phyloP scores from a whole-genome alignment of 2,329 filamentous ascomycete species.

The Aspergillus sp. region DNA sequence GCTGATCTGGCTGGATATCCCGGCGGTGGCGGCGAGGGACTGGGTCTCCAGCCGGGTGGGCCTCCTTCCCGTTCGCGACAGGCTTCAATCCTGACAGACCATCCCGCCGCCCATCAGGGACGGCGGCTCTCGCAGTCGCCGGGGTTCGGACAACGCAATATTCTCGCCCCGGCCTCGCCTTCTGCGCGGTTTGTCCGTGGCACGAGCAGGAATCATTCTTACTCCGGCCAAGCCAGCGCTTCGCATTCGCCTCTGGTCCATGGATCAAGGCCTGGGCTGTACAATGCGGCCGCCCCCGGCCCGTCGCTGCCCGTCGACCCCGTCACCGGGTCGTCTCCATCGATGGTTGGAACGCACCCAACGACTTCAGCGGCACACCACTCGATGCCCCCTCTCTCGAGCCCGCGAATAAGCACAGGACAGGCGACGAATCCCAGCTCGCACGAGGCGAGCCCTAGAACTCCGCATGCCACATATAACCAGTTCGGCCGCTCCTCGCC shows the following conservation, averaged over 20 bases:
- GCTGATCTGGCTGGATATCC: conserved; percentile 7
- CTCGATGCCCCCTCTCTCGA: conserved; percentile 25
- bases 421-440: conserved; percentile 23
- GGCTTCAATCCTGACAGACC: conserved; percentile 19
- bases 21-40: conserved; percentile 14
- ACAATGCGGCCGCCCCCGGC: no score
- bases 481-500: conserved; percentile 24
- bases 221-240: conserved; percentile 22
- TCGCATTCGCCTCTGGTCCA: conserved; percentile 29
- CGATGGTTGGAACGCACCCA: conserved; percentile 9
- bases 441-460: conserved; percentile 27
- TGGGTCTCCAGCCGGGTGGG: conserved; percentile 12
- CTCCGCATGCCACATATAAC: conserved; percentile 23
- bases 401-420: conserved; percentile 21
- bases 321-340: conserved; percentile 15
- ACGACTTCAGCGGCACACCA: conserved; percentile 17
- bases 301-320: conserved; percentile 18
- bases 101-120: conserved; percentile 10
- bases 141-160: conserved; percentile 18
- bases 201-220: conserved; percentile 10
- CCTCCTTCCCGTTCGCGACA: conserved; percentile 18
- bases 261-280: conserved; percentile 20
- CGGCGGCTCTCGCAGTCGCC: conserved; percentile 26
- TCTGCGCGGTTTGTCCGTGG: conserved; percentile 24
- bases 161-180: conserved; percentile 29